These are phyloP conservation scores for Trichoderma afroharzianum DNA, from an alignment of 2,329 filamentous ascomycete genomes.

Conservation along the genomic window DNA sequence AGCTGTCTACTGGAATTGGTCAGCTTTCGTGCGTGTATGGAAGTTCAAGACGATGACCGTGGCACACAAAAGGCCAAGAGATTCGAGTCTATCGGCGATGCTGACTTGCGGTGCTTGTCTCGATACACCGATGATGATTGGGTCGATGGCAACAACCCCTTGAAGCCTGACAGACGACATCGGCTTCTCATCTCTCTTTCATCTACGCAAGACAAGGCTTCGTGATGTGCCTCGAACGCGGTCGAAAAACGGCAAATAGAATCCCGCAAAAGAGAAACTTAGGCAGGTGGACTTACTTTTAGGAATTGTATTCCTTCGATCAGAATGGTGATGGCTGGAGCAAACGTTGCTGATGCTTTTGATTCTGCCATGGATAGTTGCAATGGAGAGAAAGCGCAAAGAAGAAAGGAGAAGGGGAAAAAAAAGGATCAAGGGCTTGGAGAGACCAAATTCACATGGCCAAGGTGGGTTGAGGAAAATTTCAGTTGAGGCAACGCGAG, in stretches of 20 bases:
- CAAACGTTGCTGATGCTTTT: not conserved
- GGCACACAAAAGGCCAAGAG: not conserved
- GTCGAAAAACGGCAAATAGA: not conserved
- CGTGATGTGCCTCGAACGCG: not conserved
- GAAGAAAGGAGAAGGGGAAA: too few relatives aligned
- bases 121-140: not conserved
- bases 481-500: not conserved
- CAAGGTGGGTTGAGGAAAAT: too few relatives aligned
- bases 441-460: not conserved
- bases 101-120: not conserved
- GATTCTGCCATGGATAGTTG: not conserved
- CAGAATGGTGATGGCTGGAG: not conserved
- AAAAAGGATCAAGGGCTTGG: not conserved
- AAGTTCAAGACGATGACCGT: not conserved
- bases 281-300: not conserved
- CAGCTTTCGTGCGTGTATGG: not conserved
- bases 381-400: not conserved
- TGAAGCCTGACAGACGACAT: not conserved
- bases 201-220: not conserved
- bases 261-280: not conserved
- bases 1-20: not conserved
- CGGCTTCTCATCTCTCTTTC: not conserved
- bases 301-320: not conserved
- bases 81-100: not conserved
- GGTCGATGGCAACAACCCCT: not conserved